Conservation (phyloP, 495 filamentous ascomycete genomes). For the Emericellopsis terricola region DNA sequence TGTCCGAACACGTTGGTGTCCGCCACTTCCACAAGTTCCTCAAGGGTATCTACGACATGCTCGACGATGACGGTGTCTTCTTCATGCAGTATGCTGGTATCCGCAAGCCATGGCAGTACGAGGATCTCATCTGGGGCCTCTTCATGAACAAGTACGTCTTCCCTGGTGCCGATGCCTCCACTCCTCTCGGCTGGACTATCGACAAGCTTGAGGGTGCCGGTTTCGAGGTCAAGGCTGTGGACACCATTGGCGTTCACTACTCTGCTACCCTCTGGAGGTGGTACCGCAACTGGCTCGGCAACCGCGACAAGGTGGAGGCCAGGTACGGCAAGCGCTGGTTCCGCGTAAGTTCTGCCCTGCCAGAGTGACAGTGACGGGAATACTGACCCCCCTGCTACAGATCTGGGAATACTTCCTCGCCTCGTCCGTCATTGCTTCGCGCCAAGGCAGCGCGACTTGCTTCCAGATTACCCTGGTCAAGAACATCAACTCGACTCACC, state of each 20-base stretch:
- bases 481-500: slow-evolving; percentile 95
- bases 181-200: slow-evolving; percentile 57
- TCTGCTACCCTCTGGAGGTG: slow-evolving; percentile 94
- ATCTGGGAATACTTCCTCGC: slow-evolving; percentile 99
- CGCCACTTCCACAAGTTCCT: slow-evolving; percentile 51
- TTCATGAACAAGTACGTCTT: slow-evolving; percentile 93
- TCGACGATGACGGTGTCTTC: slow-evolving; percentile 71
- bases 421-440: slow-evolving; percentile 77
- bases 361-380: too few relatives aligned
- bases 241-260: slow-evolving; percentile 93
- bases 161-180: slow-evolving; percentile 73
- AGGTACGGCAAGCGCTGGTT: slow-evolving; percentile 97
- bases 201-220: slow-evolving; percentile 55
- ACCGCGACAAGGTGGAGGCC: slow-evolving; percentile 81
- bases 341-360: slow-evolving; percentile 62
- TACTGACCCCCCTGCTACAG: too few relatives aligned
- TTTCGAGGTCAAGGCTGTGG: slow-evolving; percentile 59
- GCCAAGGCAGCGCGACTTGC: slow-evolving; percentile 86
- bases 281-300: slow-evolving; percentile 98
- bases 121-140: slow-evolving; percentile 73
- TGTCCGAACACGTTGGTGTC: slow-evolving; percentile 82
- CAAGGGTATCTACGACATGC: slow-evolving; percentile 64
- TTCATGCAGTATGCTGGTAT: slow-evolving; percentile 75
- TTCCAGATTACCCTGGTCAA: slow-evolving; percentile 93
- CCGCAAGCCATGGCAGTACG: slow-evolving; percentile 71